Evolutionary conservation across 1,284 basidiomycete species (phyloP).

Genomic region (Leucoagaricus sp.): DNA sequence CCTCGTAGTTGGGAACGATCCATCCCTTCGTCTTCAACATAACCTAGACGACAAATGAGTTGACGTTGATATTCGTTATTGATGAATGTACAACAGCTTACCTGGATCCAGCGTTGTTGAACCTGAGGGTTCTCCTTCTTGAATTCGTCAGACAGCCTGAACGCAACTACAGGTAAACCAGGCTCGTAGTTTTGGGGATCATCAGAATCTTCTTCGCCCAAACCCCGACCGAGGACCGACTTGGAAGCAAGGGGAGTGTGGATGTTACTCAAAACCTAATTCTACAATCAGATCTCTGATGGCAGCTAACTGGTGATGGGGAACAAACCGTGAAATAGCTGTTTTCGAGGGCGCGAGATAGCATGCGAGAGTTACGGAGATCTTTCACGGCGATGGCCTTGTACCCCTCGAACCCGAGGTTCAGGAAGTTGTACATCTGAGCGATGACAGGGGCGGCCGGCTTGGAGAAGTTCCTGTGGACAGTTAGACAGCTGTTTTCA

Average conservation of each 20-base stretch:
- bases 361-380: constrained; percentile 62
- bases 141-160: constrained; percentile 63
- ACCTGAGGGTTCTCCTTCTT: constrained; percentile 53
- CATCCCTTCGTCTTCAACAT: constrained; percentile 57
- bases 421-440: constrained; percentile 74
- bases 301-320: background rate
- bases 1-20: constrained; percentile 66
- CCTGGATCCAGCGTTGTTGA: constrained; percentile 65
- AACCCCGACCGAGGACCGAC: background rate
- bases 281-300: background rate
- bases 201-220: constrained; percentile 22
- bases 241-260: constrained; percentile 28
- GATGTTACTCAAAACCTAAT: constrained; percentile 42
- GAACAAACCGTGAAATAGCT: constrained; percentile 42
- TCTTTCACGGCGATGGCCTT: constrained; percentile 49
- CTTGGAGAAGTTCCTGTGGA: constrained; percentile 58
- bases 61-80: background rate
- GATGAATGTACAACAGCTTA: constrained; percentile 13
- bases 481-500: constrained; percentile 28
- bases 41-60: constrained; percentile 31
- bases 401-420: constrained; percentile 46
- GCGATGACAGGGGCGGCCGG: constrained; percentile 65
- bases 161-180: constrained; percentile 73
- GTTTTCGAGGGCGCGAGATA: constrained; percentile 66
- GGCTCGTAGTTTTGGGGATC: constrained; percentile 48